Base-by-base conservation (phyloP, 495 filamentous ascomycete species). In the Jackrogersella multiformis region DNA sequence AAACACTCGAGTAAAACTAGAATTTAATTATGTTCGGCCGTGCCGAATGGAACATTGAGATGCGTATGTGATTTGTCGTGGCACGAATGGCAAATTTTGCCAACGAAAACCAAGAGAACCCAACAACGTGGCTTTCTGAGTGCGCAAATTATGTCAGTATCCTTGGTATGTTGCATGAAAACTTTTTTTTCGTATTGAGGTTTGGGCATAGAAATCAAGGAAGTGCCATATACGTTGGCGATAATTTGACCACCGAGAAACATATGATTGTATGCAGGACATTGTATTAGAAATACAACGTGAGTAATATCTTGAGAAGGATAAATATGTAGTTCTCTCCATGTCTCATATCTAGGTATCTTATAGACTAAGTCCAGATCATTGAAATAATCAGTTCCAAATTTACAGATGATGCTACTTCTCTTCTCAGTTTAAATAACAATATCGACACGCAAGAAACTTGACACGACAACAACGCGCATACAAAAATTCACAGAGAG, bases 21-120 rank as follows among this genome's bases (percentile, higher is more conserved):
- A 54, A 66, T 56, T 34, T 3, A 36, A 45, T 28, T 36, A 9
- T 34, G 38, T 66, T 60, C 39, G 48, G 24, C 48, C 32, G 38
- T 42, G 55, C 55, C 39, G 9, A 41, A 39, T 48, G 63, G 39
- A 60, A 32, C 30, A 53, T 54, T 54, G 38, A n/a, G 32, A 48
- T 23, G 24, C 26, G 63, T 51, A 13, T 59, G 30, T 48, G 48
- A 66, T 55, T 66, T 66, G 63, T 66, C 63, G 63, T 66, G 63
- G 63, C 63, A 66, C 63, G 63, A 66, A 66, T 66, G 46, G 63
- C 55, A 16, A 15, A 16, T 38, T 35, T 30, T 44, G 30, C 56
- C 63, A 48, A 41, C 55, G 4, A 24, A 36, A 48, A 18, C 63
- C 46, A 55, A 58, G 56, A 35, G 26, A 66, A 54, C 46, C 45